A percentile compares a stretch with the other conserved stretches of the same genome.
phyloP scores from a whole-genome alignment of 495 filamentous ascomycete genomes.

The Penicillium simplicissimum region DNA sequence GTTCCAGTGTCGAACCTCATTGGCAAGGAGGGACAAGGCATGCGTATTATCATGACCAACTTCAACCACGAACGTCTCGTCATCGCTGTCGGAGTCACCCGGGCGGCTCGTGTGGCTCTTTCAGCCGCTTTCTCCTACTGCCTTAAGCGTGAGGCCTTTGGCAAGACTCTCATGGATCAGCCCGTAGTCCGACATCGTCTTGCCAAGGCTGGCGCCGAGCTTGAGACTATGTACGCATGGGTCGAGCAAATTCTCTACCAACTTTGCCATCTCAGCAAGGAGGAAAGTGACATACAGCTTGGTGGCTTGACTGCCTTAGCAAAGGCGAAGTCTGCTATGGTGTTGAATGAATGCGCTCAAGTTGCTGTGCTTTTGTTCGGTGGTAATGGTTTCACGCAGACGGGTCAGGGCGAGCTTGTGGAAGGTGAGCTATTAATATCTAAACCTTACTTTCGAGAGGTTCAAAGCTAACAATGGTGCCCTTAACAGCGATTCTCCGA shows the following conservation, averaged over 20 bases:
- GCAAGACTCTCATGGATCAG: conserved; percentile 71
- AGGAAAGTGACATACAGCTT: conserved; percentile 62
- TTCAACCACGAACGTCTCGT: conserved; percentile 79
- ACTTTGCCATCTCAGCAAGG: conserved; percentile 62
- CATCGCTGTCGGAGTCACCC: conserved; percentile 62
- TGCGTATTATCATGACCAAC: conserved; percentile 79
- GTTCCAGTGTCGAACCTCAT: conserved; percentile 71
- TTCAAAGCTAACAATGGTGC: neutral
- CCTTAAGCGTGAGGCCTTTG: conserved; percentile 73
- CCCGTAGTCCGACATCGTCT: conserved; percentile 71
- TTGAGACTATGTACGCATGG: conserved; percentile 74
- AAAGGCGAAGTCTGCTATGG: conserved; percentile 70
- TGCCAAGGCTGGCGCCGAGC: conserved; percentile 65
- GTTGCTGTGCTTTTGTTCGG: conserved; percentile 70
- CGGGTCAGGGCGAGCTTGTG: conserved; percentile 68
- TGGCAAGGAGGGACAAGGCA: conserved; percentile 68
- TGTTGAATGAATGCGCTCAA: conserved; percentile 69
- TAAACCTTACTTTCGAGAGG: neutral
- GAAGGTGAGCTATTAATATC: conserved; percentile 50
- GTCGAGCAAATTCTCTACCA: conserved; percentile 74
- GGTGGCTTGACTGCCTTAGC: conserved; percentile 69
- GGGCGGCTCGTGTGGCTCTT: conserved; percentile 65
- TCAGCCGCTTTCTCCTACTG: conserved; percentile 66
- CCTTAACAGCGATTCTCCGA: conserved; percentile 56
- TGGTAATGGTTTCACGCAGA: conserved; percentile 68